Evolutionary conservation across 177 flowering plant genomes (phyloP), one percentile per base, ranked within the genome.

Genomic region (Vitis hybrid): DNA sequence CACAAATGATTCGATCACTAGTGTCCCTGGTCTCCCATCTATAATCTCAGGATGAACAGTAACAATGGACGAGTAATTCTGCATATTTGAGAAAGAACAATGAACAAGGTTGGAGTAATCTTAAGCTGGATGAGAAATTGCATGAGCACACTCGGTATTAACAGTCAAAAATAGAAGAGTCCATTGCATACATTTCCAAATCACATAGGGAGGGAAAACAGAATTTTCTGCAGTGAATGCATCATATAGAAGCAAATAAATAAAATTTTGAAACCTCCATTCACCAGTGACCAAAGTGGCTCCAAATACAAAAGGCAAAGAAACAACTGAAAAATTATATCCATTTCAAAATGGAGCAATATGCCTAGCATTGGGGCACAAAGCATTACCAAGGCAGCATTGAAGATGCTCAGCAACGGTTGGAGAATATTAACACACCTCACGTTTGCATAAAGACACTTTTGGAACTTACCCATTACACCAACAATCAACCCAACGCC

Each of bases 1-100:
- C 60, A 78, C 81, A 59, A 79, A 86, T 9, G 84, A 84, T 68
- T 86, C 84, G 5, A 78, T 73, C 65, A 75, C 86, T 73, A 84
- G 67, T 32, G 86, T 82, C 59, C 70, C 75, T 3, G 67, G 69
- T n/a, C 75, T 52, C 17, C 68, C 77, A 62, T 69, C 69, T 24
- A 58, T 69, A 12, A 58, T 46, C 54, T 68, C 64, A 50, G 73
- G 78, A 41, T 81, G 81, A 13, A 78, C 66, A 9, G 77, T 78
- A 49, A 68, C 32, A 2, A 69, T 73, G 9, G 84, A 75, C 3
- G 67, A 73, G 24, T 81, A 81, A 50, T 81, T 81, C 61, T 74
- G 77, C 76, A 73, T 14, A 15, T 41, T 57, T n/a, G 18, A 17
- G n/a, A 2, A 11, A 24, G 55, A 35, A 17, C 7, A 35, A 0